phyloP scores from a whole-genome alignment of 2,329 filamentous ascomycete species.

The Hawksworthiomyces lignivorus region DNA sequence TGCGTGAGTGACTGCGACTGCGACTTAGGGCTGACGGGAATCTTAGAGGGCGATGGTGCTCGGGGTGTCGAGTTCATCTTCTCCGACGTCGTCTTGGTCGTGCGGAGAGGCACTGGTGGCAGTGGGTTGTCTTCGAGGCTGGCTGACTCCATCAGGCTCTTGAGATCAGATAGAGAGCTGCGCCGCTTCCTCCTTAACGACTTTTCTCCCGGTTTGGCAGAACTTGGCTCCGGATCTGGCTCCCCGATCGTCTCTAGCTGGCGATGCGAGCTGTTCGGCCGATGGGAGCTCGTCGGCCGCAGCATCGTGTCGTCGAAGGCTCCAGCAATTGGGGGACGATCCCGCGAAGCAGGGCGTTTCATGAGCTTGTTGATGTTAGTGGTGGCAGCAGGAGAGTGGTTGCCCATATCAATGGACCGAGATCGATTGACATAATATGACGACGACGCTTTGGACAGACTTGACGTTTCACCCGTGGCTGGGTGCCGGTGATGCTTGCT shows the following conservation, averaged over 20 bases:
- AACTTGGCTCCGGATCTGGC: constrained; percentile 35
- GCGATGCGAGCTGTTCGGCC: constrained; percentile 48
- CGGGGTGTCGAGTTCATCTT: constrained; percentile 49
- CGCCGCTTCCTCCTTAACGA: constrained; percentile 69
- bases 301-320: constrained; percentile 48
- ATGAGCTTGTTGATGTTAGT: constrained; percentile 34
- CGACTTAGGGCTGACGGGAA: constrained; percentile 42
- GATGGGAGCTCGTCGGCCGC: constrained; percentile 23
- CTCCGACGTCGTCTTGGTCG: constrained; percentile 47
- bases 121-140: constrained; percentile 36
- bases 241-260: constrained; percentile 54
- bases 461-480: constrained; percentile 52
- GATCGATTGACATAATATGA: constrained; percentile 53
- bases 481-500: constrained; percentile 66
- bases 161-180: constrained; percentile 85
- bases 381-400: constrained; percentile 25
- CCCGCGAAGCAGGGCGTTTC: constrained; percentile 47
- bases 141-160: constrained; percentile 52
- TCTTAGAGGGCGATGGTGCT: constrained; percentile 38
- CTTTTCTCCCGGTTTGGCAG: constrained; percentile 20
- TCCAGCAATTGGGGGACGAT: constrained; percentile 53
- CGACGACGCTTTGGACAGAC: constrained; percentile 51
- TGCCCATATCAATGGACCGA: constrained; percentile 68
- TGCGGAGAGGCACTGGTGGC: constrained; percentile 40
- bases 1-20: constrained; percentile 18